phyloP scores from a whole-genome alignment of 768 basidiomycete species.

The Antrodiella citrinella region DNA sequence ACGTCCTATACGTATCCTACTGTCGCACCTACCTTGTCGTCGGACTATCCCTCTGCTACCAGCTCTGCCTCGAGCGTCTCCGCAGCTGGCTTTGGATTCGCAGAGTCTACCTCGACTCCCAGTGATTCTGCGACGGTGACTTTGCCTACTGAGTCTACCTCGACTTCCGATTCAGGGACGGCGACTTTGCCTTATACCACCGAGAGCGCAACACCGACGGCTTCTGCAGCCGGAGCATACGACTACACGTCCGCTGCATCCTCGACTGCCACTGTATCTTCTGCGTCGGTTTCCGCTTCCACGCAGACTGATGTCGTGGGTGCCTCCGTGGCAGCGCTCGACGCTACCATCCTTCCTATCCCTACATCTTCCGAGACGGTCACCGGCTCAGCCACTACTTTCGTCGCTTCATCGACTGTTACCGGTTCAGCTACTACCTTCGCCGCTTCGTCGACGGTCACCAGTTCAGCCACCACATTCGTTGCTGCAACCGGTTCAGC shows the following conservation, averaged over 20 bases:
- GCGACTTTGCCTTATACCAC: neutral
- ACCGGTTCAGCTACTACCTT: neutral
- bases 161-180: too few species aligned
- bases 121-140: too few species aligned
- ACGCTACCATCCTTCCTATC: neutral
- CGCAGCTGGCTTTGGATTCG: too few species aligned
- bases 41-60: too few species aligned
- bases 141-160: too few species aligned
- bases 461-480: conserved; percentile 1
- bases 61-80: too few species aligned
- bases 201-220: neutral
- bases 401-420: neutral
- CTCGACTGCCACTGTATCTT: neutral
- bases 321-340: neutral
- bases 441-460: conserved; percentile 5
- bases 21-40: too few species aligned
- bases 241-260: conserved; percentile 1
- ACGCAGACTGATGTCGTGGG: neutral
- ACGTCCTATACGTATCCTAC: too few species aligned
- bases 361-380: neutral
- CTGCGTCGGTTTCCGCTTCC: neutral
- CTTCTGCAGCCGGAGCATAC: neutral
- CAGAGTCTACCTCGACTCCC: too few species aligned
- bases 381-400: neutral
- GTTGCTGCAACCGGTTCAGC: neutral